Evolutionary conservation across 345 rosid species (phyloP).

Genomic region (Mercurialis annua): DNA sequence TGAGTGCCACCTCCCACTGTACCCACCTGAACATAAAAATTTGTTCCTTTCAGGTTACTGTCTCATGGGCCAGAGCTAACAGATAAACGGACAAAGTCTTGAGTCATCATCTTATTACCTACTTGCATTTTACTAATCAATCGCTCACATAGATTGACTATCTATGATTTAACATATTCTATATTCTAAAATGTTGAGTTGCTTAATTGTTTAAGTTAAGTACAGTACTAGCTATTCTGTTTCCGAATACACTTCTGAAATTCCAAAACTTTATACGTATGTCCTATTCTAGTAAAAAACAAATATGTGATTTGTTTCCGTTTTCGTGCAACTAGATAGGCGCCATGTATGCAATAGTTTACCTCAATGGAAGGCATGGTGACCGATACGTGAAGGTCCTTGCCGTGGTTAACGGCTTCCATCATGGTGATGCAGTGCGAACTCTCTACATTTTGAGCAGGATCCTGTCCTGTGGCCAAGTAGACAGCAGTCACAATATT

Average conservation of each 20-base stretch:
- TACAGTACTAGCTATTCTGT: background rate
- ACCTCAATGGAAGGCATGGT: constrained; percentile 15
- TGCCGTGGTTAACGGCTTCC: constrained; percentile 11
- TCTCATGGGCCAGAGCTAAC: background rate
- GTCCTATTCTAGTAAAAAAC: background rate
- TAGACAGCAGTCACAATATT: constrained; percentile 11
- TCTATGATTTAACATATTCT: too few species aligned
- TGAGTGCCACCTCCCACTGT: constrained; percentile 15
- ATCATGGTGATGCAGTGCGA: constrained; percentile 10
- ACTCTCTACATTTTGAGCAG: constrained; percentile 11
- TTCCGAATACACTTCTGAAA: background rate
- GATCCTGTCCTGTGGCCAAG: constrained; percentile 11
- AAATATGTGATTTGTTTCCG: background rate
- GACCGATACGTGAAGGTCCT: constrained; percentile 8
- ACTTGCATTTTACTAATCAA: too few species aligned
- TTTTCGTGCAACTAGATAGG: background rate
- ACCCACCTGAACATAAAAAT: background rate
- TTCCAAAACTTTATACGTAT: too few species aligned
- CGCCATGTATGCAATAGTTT: background rate
- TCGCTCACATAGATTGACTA: too few species aligned
- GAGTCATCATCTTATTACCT: background rate
- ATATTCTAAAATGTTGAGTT: too few species aligned
- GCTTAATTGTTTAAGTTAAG: too few species aligned
- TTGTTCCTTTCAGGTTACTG: background rate
- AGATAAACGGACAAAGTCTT: background rate